These are phyloP conservation scores for Hirschioporus abietinus DNA, from an alignment of 768 basidiomycete species.

Conservation along the genomic window DNA sequence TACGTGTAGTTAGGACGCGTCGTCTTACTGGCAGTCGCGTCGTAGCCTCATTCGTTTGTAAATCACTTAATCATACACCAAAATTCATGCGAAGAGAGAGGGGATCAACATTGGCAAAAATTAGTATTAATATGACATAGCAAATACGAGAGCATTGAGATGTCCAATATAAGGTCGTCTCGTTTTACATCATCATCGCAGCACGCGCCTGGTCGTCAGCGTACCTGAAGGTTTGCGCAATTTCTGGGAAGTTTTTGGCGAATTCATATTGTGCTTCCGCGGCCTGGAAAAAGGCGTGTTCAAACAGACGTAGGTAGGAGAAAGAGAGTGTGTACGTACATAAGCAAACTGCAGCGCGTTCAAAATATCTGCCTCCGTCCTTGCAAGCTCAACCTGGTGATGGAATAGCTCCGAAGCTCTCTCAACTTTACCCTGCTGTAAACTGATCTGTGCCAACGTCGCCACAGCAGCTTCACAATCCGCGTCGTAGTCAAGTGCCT, in stretches of 20 bases:
- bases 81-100: not conserved
- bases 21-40: too few relatives aligned
- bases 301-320: not conserved
- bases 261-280: slow-evolving; percentile 81
- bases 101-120: not conserved
- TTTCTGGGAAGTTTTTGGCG: slow-evolving; percentile 74
- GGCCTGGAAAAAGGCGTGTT: slow-evolving; percentile 42
- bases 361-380: slow-evolving; percentile 86
- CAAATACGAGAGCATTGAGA: not conserved
- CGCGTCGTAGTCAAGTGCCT: slow-evolving; percentile 83
- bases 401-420: slow-evolving; percentile 84
- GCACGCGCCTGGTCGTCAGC: not conserved
- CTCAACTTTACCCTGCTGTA: slow-evolving; percentile 88
- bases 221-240: slow-evolving; percentile 36
- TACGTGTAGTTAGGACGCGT: not conserved
- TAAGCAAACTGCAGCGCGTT: slow-evolving; percentile 74
- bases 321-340: slow-evolving; percentile 37
- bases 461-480: slow-evolving; percentile 97
- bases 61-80: not conserved
- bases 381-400: slow-evolving; percentile 75
- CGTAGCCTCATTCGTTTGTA: not conserved
- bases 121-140: not conserved
- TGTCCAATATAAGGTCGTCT: not conserved
- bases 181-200: not conserved
- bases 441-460: slow-evolving; percentile 85